phyloP scores from a whole-genome alignment of 2,329 filamentous ascomycete genomes.

The Diplodia corticola region DNA sequence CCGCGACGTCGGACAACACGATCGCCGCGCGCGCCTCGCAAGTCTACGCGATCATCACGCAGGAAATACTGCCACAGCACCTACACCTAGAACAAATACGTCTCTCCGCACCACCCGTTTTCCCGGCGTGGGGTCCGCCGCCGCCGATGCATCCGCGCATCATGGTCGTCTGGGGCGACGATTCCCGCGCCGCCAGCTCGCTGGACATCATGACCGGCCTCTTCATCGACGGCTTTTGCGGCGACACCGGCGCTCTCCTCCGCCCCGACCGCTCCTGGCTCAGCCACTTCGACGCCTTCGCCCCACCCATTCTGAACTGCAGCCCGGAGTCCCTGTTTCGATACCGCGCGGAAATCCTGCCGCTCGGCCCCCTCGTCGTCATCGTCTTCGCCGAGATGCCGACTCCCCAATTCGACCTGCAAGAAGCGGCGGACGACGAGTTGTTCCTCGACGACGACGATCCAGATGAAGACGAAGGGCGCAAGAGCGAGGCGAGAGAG shows the following conservation, averaged over 20 bases:
- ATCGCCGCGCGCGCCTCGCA: not conserved
- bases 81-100: too few relatives aligned
- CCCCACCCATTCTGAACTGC: not conserved
- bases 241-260: not conserved
- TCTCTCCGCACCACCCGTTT: too few relatives aligned
- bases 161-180: not conserved
- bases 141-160: too few relatives aligned
- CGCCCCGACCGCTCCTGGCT: not conserved
- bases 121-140: too few relatives aligned
- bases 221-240: not conserved
- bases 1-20: not conserved
- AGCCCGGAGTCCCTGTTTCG: not conserved
- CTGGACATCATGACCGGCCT: not conserved
- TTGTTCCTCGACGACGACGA: not conserved
- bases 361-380: not conserved
- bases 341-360: not conserved
- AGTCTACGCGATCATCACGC: not conserved
- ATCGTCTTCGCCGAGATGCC: constrained; percentile 1
- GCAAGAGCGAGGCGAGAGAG: not conserved
- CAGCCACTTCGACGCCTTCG: not conserved
- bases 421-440: not conserved
- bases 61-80: not conserved
- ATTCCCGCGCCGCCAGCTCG: not conserved
- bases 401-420: not conserved
- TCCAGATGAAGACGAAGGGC: not conserved